Evolutionary conservation across 192 early-diverging fungal species (phyloP).

Genomic region (Linnemannia schmuckeri): DNA sequence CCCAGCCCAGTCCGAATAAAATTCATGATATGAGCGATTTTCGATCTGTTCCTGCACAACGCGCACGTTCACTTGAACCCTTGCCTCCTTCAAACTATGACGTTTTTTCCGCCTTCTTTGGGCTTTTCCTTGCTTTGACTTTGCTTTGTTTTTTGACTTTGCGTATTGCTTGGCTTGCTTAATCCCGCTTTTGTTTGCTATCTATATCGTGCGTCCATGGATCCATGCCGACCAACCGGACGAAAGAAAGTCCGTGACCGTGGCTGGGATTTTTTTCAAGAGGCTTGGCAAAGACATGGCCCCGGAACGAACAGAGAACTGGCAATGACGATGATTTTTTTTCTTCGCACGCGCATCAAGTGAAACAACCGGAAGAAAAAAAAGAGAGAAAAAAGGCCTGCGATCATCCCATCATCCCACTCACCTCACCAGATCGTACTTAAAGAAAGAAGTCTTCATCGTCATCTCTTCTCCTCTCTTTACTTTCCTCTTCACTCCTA

Average conservation of each 20-base stretch:
- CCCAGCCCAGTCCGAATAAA: too few species aligned
- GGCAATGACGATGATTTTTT: neutral
- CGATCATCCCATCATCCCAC: slow-evolving; percentile 11
- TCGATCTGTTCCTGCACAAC: too few species aligned
- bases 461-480: neutral
- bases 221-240: neutral
- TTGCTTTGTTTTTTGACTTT: too few species aligned
- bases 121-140: too few species aligned
- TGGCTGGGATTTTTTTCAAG: neutral
- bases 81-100: too few species aligned
- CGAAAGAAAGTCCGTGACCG: slow-evolving; percentile 4
- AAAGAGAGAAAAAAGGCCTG: neutral
- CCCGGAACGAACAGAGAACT: neutral
- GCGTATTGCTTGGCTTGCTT: too few species aligned
- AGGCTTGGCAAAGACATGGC: neutral
- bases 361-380: slow-evolving; percentile 4
- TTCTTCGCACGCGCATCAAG: neutral
- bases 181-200: neutral
- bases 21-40: too few species aligned
- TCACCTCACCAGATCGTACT: neutral
- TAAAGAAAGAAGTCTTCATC: neutral
- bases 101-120: neutral
- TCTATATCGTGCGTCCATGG: neutral
- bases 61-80: too few species aligned
- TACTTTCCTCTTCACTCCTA: neutral